Evolutionary conservation across 2,329 filamentous ascomycete genomes (phyloP), one percentile per base, ranked within the genome.

Genomic region (Chaetomium sp.): DNA sequence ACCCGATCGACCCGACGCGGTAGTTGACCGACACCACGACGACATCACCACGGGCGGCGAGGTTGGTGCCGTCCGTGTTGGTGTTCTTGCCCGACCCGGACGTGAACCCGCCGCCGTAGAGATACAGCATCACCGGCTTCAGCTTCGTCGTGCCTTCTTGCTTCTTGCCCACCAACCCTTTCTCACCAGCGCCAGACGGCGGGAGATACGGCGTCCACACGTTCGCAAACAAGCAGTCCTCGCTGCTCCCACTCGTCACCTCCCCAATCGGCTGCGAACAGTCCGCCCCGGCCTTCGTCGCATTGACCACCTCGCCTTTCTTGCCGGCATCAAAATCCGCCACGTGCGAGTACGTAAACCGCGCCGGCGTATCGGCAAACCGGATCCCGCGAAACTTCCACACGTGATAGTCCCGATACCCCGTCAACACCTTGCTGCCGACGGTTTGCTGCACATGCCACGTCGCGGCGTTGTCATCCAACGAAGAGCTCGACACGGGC

Each of bases 51-150:
- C 74, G 65, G 12, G 74, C 72, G 3, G 72, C 73, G 36, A 76
- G 64, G 59, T 73, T 74, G 2, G 72, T 72, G n/a, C 74, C 73
- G 61, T 76, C 75, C 33, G 72, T 75, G 12, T 72, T 73, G 4
- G 72, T 64, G 55, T 76, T 74, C 52, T 71, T 72, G 8, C 71
- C 71, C 8, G 69, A 71, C 2, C 74, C 76, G 5, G 61, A 64
- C 1, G 66, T 70, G 46, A 75, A 71, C 1, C 68, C 72, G 6
- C 75, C 74, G 11, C 75, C 75, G 52, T 76, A 72, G 32, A 77
- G 69, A 65, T 73, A 78, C 19, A 78, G 65, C 68, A 77, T 73
- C 10, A 77, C 75, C 2, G 75, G 72, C 56, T 74, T 75, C 1
- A 75, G 68, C 33, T 65, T 58, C 44, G 56, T 27, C 2, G 19